Base-by-base conservation (phyloP, 2,329 filamentous ascomycete species). In the Aureobasidium sp. region DNA sequence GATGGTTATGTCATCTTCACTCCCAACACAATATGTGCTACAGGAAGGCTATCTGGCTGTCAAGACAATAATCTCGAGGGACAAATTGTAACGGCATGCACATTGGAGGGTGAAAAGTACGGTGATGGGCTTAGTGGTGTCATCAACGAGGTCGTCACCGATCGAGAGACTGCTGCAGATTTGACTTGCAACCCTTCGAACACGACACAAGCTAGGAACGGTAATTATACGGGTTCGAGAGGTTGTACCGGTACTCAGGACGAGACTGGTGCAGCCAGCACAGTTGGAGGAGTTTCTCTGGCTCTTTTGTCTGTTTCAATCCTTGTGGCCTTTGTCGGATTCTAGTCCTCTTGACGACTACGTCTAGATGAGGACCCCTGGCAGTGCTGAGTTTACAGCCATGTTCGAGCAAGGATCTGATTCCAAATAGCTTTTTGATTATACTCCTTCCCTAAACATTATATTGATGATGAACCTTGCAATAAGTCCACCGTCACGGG, bases 401-500 rank as follows among this genome's bases (percentile, higher is more conserved):
- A 3, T 37, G 10, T 14, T 14, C 11, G 11, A 42, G 8, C 39
- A 21, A 42, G 9, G 39, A 25, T 0, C 25, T n/a, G 3, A 42
- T 0, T 2, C 25, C 21, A 10, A 13, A n/a, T 42, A 21, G n/a
- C n/a, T 7, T 25, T 5, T 10, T 42, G 8, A 5, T 3, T 4
- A 42, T 42, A 21, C n/a, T 42, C n/a, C 10, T 21, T 10, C 8
- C 16, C 3, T 6, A 37, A 5, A 14, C 34, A 37, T 37, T 37
- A 37, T n/a, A 8, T 7, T 21, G 11, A 44, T 16, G 1, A 44
- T 11, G 1, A 41, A 9, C 37, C 42, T 77, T 69, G 70, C 79
- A 77, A 51, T 6, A 59, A 78, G 80, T 2, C 72, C 69, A 60
- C 81, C 78, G 66, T 81, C 76, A 8, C 25, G 2, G 27, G 25